phyloP scores from a whole-genome alignment of 1,284 basidiomycete genomes.

The Lentinula novae-zelandiae region DNA sequence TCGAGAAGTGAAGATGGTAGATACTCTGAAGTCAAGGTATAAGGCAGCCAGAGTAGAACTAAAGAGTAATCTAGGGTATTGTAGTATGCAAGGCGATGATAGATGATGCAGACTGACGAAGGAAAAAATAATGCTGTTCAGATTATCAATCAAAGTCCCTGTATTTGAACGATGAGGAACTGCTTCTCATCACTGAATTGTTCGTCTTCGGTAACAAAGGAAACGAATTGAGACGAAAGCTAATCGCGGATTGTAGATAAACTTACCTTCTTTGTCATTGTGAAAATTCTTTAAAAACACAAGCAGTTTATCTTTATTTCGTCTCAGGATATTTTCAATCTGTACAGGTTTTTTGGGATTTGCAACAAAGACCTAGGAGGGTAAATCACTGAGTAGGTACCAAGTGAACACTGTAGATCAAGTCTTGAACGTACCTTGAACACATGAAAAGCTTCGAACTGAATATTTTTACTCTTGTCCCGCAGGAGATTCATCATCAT shows the following conservation, averaged over 20 bases:
- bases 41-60: background rate
- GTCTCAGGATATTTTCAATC: slow-evolving; percentile 86
- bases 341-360: slow-evolving; percentile 98
- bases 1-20: background rate
- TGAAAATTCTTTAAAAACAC: slow-evolving; percentile 92
- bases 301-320: slow-evolving; percentile 94
- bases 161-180: slow-evolving; percentile 90
- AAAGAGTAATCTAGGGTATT: background rate
- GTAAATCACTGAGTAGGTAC: background rate
- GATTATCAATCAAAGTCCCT: slow-evolving; percentile 51
- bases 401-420: slow-evolving; percentile 9
- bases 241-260: background rate
- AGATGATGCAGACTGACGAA: background rate
- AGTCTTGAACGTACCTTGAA: slow-evolving; percentile 75
- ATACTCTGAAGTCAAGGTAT: background rate
- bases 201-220: slow-evolving; percentile 57
- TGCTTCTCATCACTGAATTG: slow-evolving; percentile 98
- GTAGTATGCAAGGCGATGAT: background rate
- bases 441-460: slow-evolving; percentile 99
- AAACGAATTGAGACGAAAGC: too few relatives aligned
- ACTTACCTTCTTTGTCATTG: slow-evolving; percentile 92
- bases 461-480: slow-evolving; percentile 98
- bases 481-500: slow-evolving; percentile 99
- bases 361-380: slow-evolving; percentile 87
- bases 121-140: background rate